Evolutionary conservation across 139 green algal genomes (phyloP).

Genomic region (Chlamydomonas sphaeroides): DNA sequence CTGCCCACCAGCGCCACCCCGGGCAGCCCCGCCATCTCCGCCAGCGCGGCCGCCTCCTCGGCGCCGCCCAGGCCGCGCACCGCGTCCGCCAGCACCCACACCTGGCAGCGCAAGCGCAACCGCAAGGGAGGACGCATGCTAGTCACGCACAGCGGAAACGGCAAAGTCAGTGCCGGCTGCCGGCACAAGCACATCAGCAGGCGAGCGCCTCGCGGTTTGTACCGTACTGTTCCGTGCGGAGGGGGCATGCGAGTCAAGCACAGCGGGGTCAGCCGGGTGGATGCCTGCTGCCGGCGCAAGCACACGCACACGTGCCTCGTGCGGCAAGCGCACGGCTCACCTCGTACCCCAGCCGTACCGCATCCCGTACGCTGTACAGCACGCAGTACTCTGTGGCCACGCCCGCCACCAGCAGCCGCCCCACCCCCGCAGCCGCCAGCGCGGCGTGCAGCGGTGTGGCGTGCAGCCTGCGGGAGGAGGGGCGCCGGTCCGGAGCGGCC

Average conservation of each 20-base stretch:
- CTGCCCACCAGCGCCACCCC: constrained; percentile 12
- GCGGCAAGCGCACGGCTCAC: background rate
- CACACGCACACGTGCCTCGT: too few species aligned
- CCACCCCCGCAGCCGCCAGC: constrained; percentile 16
- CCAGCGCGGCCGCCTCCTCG: constrained; percentile 17
- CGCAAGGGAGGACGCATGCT: too few species aligned
- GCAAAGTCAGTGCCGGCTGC: too few species aligned
- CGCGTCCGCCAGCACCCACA: constrained; percentile 21
- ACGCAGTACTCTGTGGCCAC: constrained; percentile 54
- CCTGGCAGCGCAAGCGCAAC: too few species aligned
- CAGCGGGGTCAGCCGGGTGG: too few species aligned
- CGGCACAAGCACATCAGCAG: too few species aligned
- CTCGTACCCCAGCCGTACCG: constrained; percentile 41
- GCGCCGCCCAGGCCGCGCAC: constrained; percentile 10
- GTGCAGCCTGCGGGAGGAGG: constrained; percentile 11
- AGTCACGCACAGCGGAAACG: too few species aligned
- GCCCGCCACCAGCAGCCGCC: constrained; percentile 37
- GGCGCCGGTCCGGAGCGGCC: too few species aligned
- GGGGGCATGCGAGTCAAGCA: too few species aligned
- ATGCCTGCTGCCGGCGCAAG: too few species aligned
- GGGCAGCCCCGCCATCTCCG: constrained; percentile 15
- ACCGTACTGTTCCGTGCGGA: too few species aligned
- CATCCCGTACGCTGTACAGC: constrained; percentile 37
- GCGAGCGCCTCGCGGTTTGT: too few species aligned
- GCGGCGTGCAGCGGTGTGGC: constrained; percentile 14